Base-by-base conservation (phyloP, 306 rosid genomes). In the Medicago ruthenica region DNA sequence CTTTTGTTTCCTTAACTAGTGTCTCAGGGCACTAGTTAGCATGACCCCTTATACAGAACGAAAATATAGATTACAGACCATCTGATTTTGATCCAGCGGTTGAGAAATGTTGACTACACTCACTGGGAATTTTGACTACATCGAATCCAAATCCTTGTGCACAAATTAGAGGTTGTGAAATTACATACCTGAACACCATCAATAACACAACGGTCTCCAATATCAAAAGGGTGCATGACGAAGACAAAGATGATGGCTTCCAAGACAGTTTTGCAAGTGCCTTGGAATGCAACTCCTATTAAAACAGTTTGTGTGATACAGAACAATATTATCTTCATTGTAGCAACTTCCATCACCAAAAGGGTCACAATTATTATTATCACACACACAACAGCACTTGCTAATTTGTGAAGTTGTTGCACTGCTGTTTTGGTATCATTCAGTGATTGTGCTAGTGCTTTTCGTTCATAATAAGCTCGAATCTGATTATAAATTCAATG, bases 381-480 rank as follows among this genome's bases (percentile, higher is more conserved):
- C 63, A 86, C 89, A 44, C 76, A 78, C 37, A 86, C 89, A 14
- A 81, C 17, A 9, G 63, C 72, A 11, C 89, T 86, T 75, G 87
- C 89, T 72, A 86, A 11, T 59, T 81, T 86, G 76, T 86, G 89
- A 71, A 86, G 89, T 57, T 86, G 89, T 42, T 86, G 89, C 60
- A 86, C 89, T 78, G 89, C 89, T 81, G 89, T 86, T 73, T 86
- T 86, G 0, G 89, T 86, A 57, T 86, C 89, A 41, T 86, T 83
- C 10, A 86, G 68, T 40, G 89, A 86, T 55, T 83, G 86, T 76
- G 89, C 89, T 1, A 86, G 84, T 10, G 84, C 80, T 58, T 86
- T 86, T 48, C 87, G 27, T 72, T 86, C 89, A 73, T 83, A 81
- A 57, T 83, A 86, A 2, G 89, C 89, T 86, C 89, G 78, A 74